Evolutionary conservation across 1,284 basidiomycete species (phyloP), one percentile per base, ranked within the genome.

Genomic region (Rhodotorula sp.): DNA sequence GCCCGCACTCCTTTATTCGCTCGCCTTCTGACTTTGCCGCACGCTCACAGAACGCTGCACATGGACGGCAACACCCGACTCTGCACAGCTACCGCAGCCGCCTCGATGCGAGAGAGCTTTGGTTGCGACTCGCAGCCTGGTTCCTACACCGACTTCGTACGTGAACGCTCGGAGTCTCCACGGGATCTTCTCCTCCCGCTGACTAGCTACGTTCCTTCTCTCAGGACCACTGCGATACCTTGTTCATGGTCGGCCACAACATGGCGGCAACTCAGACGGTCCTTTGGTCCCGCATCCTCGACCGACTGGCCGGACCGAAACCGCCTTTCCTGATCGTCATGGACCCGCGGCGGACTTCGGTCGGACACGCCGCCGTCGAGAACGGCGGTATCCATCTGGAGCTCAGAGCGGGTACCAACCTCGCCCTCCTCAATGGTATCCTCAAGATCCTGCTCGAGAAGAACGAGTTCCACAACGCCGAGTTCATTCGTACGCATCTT

Each of bases 1-100:
- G 34, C 14, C 38, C 38, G 38, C 12, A 43, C 38, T 43, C 14
- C n/a, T n/a, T n/a, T n/a, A n/a, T 54, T 48, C 26, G 43, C 26
- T n/a, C n/a, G n/a, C n/a, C n/a, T n/a, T n/a, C 31, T 31, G n/a
- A 34, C 26, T 19, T 14, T 18, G 28, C 23, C n/a, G 19, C 26
- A n/a, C 10, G 28, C 47, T 16, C 60, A 2, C 60, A 60, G 60
- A 5, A 64, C 62, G 12, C 57, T 66, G 7, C 64, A 66, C 59
- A 66, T 66, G 65, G 65, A 66, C 59, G 65, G 65, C 8, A 66
- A 66, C n/a, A 66, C 65, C 16, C 65, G 65, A 6, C 65, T 66
- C 12, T 66, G 65, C 59, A 66, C 65, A 1, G 65, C 65, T 3
- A 55, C 65, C 1, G 65, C 65, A 8, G 65, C 65, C 2, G 65